Evolutionary conservation across 2,329 filamentous ascomycete genomes (phyloP), one percentile per base, ranked within the genome.

Genomic region (Xylariomycetidae sp.): DNA sequence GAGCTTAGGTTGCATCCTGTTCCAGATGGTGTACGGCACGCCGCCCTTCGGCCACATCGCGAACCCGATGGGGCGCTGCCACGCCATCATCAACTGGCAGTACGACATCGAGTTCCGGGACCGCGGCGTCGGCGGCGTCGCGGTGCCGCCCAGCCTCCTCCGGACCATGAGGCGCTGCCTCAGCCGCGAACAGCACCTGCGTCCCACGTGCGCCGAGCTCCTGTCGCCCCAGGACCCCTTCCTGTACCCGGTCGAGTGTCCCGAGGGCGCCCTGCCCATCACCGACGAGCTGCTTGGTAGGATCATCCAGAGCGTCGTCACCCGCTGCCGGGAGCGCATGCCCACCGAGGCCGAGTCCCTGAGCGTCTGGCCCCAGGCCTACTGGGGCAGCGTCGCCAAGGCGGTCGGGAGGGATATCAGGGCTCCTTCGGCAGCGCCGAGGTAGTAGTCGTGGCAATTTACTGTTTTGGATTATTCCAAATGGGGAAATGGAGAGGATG

Each of bases 21-120:
- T 94, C 64, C 90, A 97, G 57, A 94, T 98, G 85, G 86, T 90
- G 1, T 98, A 98, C 56, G 92, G 92, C n/a, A 74, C 83, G n/a
- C 85, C 88, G 4, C 92, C 92, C 0, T 98, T 98, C 54, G 88
- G 83, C 11, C 89, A 97, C 56, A 94, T 98, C 48, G 69, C 78
- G 38, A 92, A 90, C 61, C 86, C 82, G 53, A 86, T 94, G 66
- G 80, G 85, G 23, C 81, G 88, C 15, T 92, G 94, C 57, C 81
- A 88, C 59, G 85, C 86, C 39, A 92, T 94, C 54, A 85, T 88
- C 46, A 86, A 90, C 58, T 85, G 79, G 60, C 72, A 80, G 36
- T 79, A 88, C 57, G 58, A 63, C 5, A 86, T 94, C 51, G 76
- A 86, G 36, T 92, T 81, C 50, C 82, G 82, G 0, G 70, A 78